Conservation (phyloP, 352 stramenopile species). For the Hyaloperonospora brassicae region DNA sequence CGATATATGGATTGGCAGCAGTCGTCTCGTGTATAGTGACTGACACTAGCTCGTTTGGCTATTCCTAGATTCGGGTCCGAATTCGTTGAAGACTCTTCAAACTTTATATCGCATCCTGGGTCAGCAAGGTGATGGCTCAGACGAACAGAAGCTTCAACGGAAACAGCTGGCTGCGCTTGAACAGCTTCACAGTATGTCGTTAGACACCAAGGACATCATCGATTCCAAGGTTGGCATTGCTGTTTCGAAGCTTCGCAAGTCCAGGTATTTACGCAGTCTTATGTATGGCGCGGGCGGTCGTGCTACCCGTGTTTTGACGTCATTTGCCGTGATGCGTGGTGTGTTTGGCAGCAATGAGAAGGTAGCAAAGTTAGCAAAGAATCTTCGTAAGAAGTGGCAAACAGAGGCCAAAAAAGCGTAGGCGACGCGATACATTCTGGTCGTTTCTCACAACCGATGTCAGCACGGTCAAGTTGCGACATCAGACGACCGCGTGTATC, state of each 20-base stretch:
- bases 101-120: slow-evolving; percentile 48
- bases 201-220: slow-evolving; percentile 71
- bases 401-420: slow-evolving; percentile 29
- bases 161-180: slow-evolving; percentile 42
- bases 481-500: too few species aligned
- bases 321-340: slow-evolving; percentile 20
- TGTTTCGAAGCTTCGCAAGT: slow-evolving; percentile 74
- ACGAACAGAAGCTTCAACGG: slow-evolving; percentile 29
- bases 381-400: slow-evolving; percentile 79
- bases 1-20: not conserved
- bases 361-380: slow-evolving; percentile 44
- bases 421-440: slow-evolving; percentile 1
- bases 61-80: slow-evolving; percentile 18
- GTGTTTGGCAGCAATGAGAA: slow-evolving; percentile 39
- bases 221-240: slow-evolving; percentile 68
- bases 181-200: slow-evolving; percentile 51
- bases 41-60: not conserved
- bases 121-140: slow-evolving; percentile 28
- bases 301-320: not conserved
- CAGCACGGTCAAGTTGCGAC: too few species aligned
- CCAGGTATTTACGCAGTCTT: slow-evolving; percentile 25
- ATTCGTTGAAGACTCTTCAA: slow-evolving; percentile 41
- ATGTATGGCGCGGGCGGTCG: not conserved
- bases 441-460: not conserved
- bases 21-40: not conserved